These are phyloP conservation scores for Ceratobasidium sp. DNA, from an alignment of 1,284 basidiomycete genomes.

Conservation along the genomic window DNA sequence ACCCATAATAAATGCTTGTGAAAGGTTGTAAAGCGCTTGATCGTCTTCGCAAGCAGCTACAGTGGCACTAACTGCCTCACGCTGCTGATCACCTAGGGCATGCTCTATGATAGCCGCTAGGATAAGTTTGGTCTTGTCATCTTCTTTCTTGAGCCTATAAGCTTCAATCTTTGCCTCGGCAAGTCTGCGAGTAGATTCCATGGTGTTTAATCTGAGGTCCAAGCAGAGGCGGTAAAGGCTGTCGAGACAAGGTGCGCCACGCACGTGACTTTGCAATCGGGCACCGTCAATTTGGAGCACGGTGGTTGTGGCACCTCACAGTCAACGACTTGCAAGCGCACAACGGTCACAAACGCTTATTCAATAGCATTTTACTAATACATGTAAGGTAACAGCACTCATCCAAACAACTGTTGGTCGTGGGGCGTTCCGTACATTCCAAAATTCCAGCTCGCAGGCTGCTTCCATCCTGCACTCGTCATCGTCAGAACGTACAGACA, in stretches of 20 bases:
- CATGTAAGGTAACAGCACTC: constrained; percentile 41
- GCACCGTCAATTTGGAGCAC: too few species aligned
- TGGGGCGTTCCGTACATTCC: constrained; percentile 77
- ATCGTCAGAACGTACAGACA: not conserved
- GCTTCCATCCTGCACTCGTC: constrained; percentile 61
- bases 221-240: too few species aligned
- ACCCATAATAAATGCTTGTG: not conserved
- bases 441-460: constrained; percentile 71
- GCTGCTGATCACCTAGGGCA: not conserved
- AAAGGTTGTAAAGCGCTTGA: not conserved
- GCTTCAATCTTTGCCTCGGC: not conserved
- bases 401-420: constrained; percentile 77
- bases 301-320: constrained; percentile 19
- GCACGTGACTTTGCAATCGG: not conserved
- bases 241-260: too few species aligned
- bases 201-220: too few species aligned
- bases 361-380: not conserved
- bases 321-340: not conserved
- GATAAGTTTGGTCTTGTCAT: not conserved
- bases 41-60: not conserved
- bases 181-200: too few species aligned
- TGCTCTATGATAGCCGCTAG: not conserved
- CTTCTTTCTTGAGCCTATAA: not conserved
- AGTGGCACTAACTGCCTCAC: not conserved
- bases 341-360: not conserved